A percentile compares a stretch with the other conserved stretches of the same genome.
phyloP scores from a whole-genome alignment of 768 basidiomycete genomes.

The Lentinula guzmanii region DNA sequence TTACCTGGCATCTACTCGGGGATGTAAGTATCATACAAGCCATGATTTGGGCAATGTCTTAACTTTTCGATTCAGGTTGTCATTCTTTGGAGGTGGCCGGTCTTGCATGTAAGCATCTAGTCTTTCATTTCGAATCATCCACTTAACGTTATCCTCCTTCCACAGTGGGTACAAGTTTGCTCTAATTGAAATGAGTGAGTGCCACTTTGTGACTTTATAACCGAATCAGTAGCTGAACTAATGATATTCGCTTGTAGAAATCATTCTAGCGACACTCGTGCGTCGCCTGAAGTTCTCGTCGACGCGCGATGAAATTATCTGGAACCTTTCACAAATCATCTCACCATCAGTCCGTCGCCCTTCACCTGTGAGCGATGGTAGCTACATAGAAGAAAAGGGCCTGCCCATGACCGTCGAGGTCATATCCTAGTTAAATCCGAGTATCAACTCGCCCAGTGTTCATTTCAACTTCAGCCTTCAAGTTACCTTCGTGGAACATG shows the following conservation, averaged over 20 bases:
- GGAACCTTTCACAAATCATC: constrained; percentile 44
- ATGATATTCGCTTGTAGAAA: constrained; percentile 21
- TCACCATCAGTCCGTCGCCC: constrained; percentile 30
- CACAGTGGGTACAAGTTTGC: constrained; percentile 48
- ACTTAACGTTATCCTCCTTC: neutral
- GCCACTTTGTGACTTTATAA: neutral
- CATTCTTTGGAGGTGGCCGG: constrained; percentile 48
- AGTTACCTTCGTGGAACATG: neutral
- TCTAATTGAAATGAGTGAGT: constrained; percentile 50
- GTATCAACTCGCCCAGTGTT: neutral
- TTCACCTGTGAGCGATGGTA: constrained; percentile 7
- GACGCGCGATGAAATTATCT: constrained; percentile 32
- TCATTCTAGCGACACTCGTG: constrained; percentile 31
- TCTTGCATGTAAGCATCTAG: constrained; percentile 41
- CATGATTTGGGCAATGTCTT: neutral
- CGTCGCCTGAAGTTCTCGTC: constrained; percentile 26
- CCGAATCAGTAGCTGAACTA: neutral
- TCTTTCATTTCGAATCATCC: neutral
- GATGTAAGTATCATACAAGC: constrained; percentile 29
- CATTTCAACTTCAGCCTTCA: neutral
- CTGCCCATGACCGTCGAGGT: constrained; percentile 25
- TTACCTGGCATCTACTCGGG: constrained; percentile 46
- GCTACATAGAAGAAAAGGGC: constrained; percentile 24
- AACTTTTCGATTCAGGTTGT: constrained; percentile 31
- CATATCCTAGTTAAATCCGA: neutral